A percentile compares a stretch with the other conserved stretches of the same genome.
These are phyloP conservation scores for Heritiera fomes DNA, from an alignment of 345 rosid species.

Conservation along the genomic window DNA sequence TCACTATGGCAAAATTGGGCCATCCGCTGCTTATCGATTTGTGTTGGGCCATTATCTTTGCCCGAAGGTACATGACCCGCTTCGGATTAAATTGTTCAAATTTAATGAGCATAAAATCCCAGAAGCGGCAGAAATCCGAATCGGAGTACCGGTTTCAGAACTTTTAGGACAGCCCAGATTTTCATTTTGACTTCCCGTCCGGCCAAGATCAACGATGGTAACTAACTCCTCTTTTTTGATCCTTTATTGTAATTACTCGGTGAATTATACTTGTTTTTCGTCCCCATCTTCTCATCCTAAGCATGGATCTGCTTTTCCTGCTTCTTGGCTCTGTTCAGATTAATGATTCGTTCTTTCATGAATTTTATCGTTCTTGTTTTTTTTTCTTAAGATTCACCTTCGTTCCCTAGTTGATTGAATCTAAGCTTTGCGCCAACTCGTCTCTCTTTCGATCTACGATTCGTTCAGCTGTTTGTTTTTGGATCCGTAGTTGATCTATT, in stretches of 20 bases:
- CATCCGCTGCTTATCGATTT: not conserved
- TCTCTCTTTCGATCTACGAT: conserved; percentile 1
- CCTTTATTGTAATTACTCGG: not conserved
- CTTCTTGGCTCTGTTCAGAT: not conserved
- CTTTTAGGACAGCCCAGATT: not conserved
- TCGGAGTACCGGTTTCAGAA: not conserved
- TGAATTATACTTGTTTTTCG: not conserved
- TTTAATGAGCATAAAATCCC: not conserved
- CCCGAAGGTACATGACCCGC: not conserved
- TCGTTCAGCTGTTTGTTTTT: not conserved
- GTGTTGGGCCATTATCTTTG: not conserved
- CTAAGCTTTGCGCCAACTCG: not conserved
- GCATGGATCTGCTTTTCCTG: not conserved
- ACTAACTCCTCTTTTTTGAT: not conserved
- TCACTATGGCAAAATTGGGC: not conserved
- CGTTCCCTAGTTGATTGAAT: not conserved
- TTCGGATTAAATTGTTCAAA: not conserved
- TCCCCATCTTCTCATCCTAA: not conserved
- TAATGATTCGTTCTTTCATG: not conserved
- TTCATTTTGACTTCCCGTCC: not conserved
- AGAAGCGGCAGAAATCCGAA: not conserved
- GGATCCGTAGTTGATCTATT: not conserved
- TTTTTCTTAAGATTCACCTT: not conserved
- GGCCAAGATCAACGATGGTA: conserved; percentile 8
- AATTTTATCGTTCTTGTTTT: not conserved